Base-by-base conservation (phyloP, 2,329 filamentous ascomycete species). In the Aspergillus sp. region DNA sequence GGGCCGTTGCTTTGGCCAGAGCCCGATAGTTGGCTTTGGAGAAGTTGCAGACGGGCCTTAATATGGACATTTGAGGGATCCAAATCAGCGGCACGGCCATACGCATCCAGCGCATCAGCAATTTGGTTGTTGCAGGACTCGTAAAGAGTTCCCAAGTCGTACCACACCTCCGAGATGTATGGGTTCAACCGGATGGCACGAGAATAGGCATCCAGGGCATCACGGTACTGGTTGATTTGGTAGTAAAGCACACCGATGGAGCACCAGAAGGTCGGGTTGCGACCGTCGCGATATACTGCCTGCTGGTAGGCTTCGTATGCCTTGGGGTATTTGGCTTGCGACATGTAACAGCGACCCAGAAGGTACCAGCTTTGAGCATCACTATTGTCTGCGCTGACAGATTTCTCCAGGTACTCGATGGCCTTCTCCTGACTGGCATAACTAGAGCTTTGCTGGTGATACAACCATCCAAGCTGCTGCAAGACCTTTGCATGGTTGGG, bases 121-220 rank as follows among this genome's bases (percentile, higher is more conserved):
- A 96, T 96, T 77, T 99, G 95, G 78, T 98, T 98, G 82, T 99
- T 98, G 77, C 95, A 99, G 24, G 92, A 96, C 75, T 99, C 95
- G 71, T 99, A 99, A 89, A 99, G 72, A 67, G 95, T 99, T 61
- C 95, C 95, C 40, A 99, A 81, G 75, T 99, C 95, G 75, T 98
- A 99, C 95, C 95, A 99, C 51, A 99, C 95, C 75, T 99, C 95
- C 2, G 93, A 97, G 64, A 99, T 98, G 80, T 96, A 97, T 5
- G 95, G 95, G 73, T 98, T 99, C 68, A 99, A 79, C 56, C 95
- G 89, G 68, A 98, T 99, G 47, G 95, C 95, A 60, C 95, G 90
- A 61, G 93, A 97, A 77, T 98, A 99, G 40, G 95, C 95, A 79
- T 99, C 95, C 53, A 99, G 84, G 3, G 95, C 95, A 80, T 99